phyloP scores from a whole-genome alignment of 2,329 filamentous ascomycete genomes.

The Claviceps africana region DNA sequence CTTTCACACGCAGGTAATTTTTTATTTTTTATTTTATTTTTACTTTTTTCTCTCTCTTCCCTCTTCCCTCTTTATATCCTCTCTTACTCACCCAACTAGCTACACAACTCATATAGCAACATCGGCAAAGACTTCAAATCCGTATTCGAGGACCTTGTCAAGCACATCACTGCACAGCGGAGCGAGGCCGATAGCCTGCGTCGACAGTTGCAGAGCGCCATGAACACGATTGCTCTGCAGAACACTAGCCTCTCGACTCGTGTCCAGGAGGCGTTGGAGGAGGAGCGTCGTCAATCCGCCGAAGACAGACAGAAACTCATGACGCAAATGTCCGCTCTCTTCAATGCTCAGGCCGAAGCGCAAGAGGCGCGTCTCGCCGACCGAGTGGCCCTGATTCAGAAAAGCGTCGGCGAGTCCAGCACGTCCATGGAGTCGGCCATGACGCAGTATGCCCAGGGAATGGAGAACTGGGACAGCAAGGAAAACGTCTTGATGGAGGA shows the following conservation, averaged over 20 bases:
- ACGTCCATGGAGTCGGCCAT: conserved; percentile 51
- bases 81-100: conserved; percentile 25
- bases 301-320: conserved; percentile 63
- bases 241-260: conserved; percentile 52
- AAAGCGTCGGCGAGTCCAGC: conserved; percentile 49
- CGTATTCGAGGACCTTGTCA: conserved; percentile 69
- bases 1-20: conserved; percentile 56
- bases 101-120: conserved; percentile 71
- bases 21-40: conserved; percentile 11
- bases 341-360: conserved; percentile 57
- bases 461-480: conserved; percentile 60
- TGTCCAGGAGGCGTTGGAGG: conserved; percentile 56
- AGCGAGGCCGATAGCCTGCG: conserved; percentile 61
- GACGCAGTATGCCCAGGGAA: conserved; percentile 51
- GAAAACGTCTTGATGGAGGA: conserved; percentile 57
- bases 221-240: conserved; percentile 51
- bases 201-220: conserved; percentile 57
- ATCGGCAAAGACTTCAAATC: conserved; percentile 76
- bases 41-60: not conserved
- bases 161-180: conserved; percentile 62
- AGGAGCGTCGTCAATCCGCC: conserved; percentile 60
- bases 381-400: conserved; percentile 47
- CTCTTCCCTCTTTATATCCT: not conserved
- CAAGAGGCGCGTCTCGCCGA: conserved; percentile 59
- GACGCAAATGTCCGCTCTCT: conserved; percentile 60